Evolutionary conservation across 177 flowering plant genomes (phyloP).

Genomic region (Vitis hybrid): DNA sequence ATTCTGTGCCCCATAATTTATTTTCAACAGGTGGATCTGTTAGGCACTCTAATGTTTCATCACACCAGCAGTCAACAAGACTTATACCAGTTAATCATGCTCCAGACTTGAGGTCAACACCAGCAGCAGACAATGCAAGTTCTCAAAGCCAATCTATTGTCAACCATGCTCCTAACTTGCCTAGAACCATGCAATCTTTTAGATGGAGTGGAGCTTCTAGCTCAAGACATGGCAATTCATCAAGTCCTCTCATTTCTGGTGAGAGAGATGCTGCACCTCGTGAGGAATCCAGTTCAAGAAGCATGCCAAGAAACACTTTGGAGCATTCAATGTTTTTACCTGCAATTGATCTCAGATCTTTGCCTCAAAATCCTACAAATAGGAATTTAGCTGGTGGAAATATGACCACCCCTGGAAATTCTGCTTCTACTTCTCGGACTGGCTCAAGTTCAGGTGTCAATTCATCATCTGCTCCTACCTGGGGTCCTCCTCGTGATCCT

Average conservation of each 20-base stretch:
- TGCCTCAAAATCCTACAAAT: conserved; percentile 33
- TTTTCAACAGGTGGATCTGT: conserved; percentile 30
- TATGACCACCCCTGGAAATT: conserved; percentile 39
- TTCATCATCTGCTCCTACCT: conserved; percentile 37
- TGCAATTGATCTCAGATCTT: conserved; percentile 43
- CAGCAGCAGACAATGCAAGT: conserved; percentile 24
- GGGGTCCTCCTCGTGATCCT: conserved; percentile 48
- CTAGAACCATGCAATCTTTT: conserved; percentile 38
- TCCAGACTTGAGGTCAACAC: conserved; percentile 34
- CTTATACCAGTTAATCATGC: conserved; percentile 34
- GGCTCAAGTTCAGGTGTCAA: conserved; percentile 48
- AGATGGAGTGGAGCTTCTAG: conserved; percentile 45
- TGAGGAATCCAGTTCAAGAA: conserved; percentile 49
- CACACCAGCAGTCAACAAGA: conserved; percentile 37
- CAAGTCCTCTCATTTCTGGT: conserved; percentile 33
- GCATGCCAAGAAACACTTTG: conserved; percentile 39
- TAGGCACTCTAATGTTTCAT: conserved; percentile 28
- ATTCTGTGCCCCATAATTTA: conserved; percentile 28
- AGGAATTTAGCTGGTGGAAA: conserved; percentile 45
- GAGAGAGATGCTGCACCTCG: conserved; percentile 33
- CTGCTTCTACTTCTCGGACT: conserved; percentile 50
- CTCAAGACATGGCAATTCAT: conserved; percentile 44
- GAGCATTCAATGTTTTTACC: conserved; percentile 63
- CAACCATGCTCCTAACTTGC: conserved; percentile 39
- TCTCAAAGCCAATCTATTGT: conserved; percentile 33